phyloP scores from a whole-genome alignment of 192 early-diverging fungal genomes.

The Pecoramyces ruminantium region DNA sequence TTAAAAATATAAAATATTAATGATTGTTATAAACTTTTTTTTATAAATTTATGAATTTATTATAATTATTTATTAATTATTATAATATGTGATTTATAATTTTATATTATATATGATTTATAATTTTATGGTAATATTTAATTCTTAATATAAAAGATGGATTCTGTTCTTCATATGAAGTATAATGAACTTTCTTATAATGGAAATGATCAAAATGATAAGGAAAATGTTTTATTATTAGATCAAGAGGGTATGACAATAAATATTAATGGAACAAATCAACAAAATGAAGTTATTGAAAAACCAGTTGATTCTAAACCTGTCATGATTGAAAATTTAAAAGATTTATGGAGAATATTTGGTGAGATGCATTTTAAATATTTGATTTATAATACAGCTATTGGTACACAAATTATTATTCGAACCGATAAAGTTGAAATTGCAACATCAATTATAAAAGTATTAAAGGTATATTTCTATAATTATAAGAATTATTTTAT shows the following conservation, averaged over 20 bases:
- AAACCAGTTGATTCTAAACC: background rate
- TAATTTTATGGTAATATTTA: too few species aligned
- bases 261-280: background rate
- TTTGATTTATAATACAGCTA: background rate
- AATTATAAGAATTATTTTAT: background rate
- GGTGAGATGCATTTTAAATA: background rate
- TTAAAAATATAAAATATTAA: background rate
- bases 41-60: too few species aligned
- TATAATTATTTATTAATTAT: too few species aligned
- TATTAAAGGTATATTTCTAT: background rate
- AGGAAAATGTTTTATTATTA: background rate
- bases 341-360: background rate
- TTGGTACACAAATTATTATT: background rate
- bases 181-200: background rate
- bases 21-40: background rate
- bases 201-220: background rate
- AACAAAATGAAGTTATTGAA: background rate
- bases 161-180: background rate
- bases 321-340: background rate
- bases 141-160: too few species aligned
- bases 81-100: too few species aligned
- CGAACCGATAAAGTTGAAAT: background rate
- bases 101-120: too few species aligned
- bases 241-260: background rate
- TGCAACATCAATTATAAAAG: background rate